These are phyloP conservation scores for Strobilomyces dryophilus DNA, from an alignment of 768 basidiomycete genomes.

Conservation along the genomic window DNA sequence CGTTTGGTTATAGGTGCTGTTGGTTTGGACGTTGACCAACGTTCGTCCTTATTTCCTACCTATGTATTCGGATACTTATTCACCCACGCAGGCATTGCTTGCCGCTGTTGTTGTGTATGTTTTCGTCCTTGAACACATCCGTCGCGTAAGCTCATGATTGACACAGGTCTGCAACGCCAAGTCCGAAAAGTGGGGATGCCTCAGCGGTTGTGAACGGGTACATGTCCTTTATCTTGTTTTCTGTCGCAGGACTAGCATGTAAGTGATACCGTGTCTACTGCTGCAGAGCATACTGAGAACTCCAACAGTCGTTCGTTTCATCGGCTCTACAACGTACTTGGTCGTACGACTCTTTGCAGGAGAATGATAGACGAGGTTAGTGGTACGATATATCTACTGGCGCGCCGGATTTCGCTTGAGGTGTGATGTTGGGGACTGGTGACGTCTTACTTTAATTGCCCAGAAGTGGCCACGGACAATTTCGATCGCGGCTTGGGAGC, in stretches of 20 bases:
- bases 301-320: slow-evolving; percentile 70
- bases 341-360: slow-evolving; percentile 84
- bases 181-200: slow-evolving; percentile 44
- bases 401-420: not conserved
- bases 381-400: not conserved
- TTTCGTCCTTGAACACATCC: slow-evolving; percentile 3
- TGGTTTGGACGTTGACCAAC: slow-evolving; percentile 89
- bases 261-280: slow-evolving; percentile 31
- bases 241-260: slow-evolving; percentile 86
- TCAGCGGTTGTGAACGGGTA: slow-evolving; percentile 70
- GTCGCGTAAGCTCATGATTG: not conserved
- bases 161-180: slow-evolving; percentile 40
- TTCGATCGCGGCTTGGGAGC: not conserved
- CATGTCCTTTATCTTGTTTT: slow-evolving; percentile 85
- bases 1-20: slow-evolving; percentile 50
- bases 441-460: not conserved
- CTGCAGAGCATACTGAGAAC: not conserved
- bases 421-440: not conserved
- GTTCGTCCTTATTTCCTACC: slow-evolving; percentile 39
- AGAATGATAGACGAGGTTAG: slow-evolving; percentile 43
- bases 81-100: slow-evolving; percentile 49
- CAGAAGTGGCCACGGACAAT: slow-evolving; percentile 11
- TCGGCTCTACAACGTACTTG: slow-evolving; percentile 81
- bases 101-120: slow-evolving; percentile 73
- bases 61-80: slow-evolving; percentile 8